A percentile compares a stretch with the other conserved stretches of the same genome.
phyloP scores from a whole-genome alignment of 306 rosid genomes.

The Ammopiptanthus mongolicus region DNA sequence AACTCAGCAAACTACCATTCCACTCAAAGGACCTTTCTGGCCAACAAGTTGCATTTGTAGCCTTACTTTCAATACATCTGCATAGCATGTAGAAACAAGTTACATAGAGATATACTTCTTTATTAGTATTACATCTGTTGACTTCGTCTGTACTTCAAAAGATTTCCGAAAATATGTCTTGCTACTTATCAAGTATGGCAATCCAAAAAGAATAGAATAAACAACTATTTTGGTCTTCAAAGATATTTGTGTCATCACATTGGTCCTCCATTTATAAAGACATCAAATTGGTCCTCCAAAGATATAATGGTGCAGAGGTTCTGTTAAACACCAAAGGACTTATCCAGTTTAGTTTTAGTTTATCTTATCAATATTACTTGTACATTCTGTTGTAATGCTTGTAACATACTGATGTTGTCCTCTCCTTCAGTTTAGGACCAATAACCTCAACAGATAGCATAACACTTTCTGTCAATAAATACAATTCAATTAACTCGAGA shows the following conservation, averaged over 20 bases:
- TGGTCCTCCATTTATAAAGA: not conserved
- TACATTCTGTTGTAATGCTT: not conserved
- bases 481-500: not conserved
- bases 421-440: not conserved
- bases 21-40: slow-evolving; percentile 81
- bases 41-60: slow-evolving; percentile 99
- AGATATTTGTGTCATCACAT: not conserved
- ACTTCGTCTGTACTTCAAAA: not conserved
- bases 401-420: not conserved
- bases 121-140: not conserved
- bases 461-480: not conserved
- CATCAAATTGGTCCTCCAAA: too few species aligned
- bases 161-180: not conserved
- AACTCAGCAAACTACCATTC: slow-evolving; percentile 68
- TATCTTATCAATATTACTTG: not conserved
- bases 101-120: not conserved
- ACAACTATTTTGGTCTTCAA: not conserved
- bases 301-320: too few species aligned
- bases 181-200: not conserved
- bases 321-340: not conserved
- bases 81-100: slow-evolving; percentile 34
- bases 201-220: not conserved
- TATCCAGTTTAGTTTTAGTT: not conserved
- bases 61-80: slow-evolving; percentile 95
- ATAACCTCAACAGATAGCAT: not conserved